These are phyloP conservation scores for Rickenella mellea DNA, from an alignment of 768 basidiomycete genomes.

Conservation along the genomic window DNA sequence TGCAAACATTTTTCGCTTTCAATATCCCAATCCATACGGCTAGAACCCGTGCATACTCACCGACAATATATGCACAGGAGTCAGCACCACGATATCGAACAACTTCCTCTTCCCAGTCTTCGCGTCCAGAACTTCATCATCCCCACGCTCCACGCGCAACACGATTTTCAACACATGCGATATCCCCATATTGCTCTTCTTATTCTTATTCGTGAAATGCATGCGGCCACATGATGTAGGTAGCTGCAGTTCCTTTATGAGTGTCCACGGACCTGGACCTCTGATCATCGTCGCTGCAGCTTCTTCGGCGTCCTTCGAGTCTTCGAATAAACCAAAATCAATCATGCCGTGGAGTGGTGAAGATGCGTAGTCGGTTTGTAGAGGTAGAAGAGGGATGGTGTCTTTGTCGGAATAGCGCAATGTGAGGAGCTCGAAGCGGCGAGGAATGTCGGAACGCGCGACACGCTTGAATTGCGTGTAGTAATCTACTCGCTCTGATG, in stretches of 20 bases:
- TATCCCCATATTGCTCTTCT: conserved; percentile 63
- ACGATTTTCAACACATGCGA: conserved; percentile 73
- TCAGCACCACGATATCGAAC: conserved; percentile 82
- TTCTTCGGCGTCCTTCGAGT: conserved; percentile 39
- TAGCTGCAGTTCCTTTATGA: conserved; percentile 59
- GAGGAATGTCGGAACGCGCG: conserved; percentile 58
- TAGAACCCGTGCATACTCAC: conserved; percentile 33
- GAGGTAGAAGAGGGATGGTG: conserved; percentile 63
- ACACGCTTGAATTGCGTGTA: conserved; percentile 58
- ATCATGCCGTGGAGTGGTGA: conserved; percentile 58
- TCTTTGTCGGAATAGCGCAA: conserved; percentile 48
- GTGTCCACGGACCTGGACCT: conserved; percentile 84
- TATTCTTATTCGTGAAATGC: conserved; percentile 75
- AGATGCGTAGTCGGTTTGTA: conserved; percentile 55
- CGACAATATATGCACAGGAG: conserved; percentile 80
- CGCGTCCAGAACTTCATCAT: conserved; percentile 50
- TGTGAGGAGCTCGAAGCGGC: conserved; percentile 50
- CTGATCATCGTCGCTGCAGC: conserved; percentile 50
- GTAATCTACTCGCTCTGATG: conserved; percentile 73
- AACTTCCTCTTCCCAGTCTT: conserved; percentile 69
- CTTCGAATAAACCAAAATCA: too few relatives aligned
- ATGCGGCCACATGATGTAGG: conserved; percentile 54
- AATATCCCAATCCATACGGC: not conserved
- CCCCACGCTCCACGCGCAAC: conserved; percentile 76
- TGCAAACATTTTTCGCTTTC: conserved; percentile 16